Evolutionary conservation across 768 basidiomycete genomes (phyloP), one percentile per base, ranked within the genome.

Genomic region (Candolleomyces efflorescens): DNA sequence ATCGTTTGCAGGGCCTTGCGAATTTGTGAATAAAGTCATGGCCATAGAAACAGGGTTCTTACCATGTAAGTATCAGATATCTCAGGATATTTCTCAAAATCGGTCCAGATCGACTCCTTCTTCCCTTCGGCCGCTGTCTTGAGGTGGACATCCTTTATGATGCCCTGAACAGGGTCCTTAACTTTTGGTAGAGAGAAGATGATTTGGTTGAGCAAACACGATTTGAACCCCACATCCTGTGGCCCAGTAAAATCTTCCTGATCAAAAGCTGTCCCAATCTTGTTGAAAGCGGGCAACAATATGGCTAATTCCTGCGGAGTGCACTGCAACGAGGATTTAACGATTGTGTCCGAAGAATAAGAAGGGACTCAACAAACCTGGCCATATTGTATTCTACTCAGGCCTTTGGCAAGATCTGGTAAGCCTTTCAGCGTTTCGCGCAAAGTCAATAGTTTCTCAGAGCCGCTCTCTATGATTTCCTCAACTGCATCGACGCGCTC

Each of bases 321-420:
- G 53, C 92, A 94, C 87, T 92, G 62, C 32, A 3, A 41, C 24
- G 32, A 47, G 27, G 36, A 22, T 7, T 50, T 17, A 38, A 17
- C 17, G 48, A 41, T 9, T 15, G 17, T 41, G 43, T 9, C 54
- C n/a, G 11, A 13, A 10, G 5, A 22, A 17, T 26, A 10, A 53
- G 54, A 46, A 0, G 27, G 48, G n/a, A 47, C 22, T n/a, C n/a
- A 10, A 62, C 75, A 62, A 62, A 93, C 92, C 76, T 93, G 90
- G 48, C 93, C 90, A 63, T 96, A 96, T 66, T 95, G 92, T 32
- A 98, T 89, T 27, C 94, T 78, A 59, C 86, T 89, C 15, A 98
- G 73, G 0, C 96, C 96, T 66, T 83, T 88, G 0, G 89, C 85
- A 47, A 98, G 82, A 68, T 98, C 94, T 0, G 94, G 94, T n/a